A percentile compares a stretch with the other conserved stretches of the same genome.
Evolutionary conservation across 2,329 filamentous ascomycete genomes (phyloP).

Genomic region (Bipolaris gigantea): DNA sequence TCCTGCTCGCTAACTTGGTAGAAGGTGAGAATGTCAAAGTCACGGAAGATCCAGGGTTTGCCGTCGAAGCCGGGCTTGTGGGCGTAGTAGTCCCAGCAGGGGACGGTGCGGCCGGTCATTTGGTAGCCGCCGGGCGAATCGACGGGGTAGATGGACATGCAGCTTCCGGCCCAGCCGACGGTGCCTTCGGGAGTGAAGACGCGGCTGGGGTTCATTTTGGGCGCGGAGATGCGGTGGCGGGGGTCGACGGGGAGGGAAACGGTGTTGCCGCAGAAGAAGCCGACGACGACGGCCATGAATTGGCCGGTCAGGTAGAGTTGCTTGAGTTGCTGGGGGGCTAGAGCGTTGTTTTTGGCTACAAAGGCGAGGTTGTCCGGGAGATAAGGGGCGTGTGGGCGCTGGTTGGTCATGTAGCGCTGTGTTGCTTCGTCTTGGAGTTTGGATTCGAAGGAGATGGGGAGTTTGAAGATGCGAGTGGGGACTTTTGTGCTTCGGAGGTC

Average conservation of each 20-base stretch:
- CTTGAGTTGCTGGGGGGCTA: conserved; percentile 53
- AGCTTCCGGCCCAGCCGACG: conserved; percentile 59
- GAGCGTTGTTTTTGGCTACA: conserved; percentile 58
- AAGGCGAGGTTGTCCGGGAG: conserved; percentile 65
- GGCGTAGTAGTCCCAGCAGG: conserved; percentile 57
- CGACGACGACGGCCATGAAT: conserved; percentile 57
- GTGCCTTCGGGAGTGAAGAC: conserved; percentile 61
- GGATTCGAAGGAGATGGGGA: conserved; percentile 50
- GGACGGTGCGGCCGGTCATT: conserved; percentile 57
- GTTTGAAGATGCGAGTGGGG: conserved; percentile 47
- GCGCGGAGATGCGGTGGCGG: conserved; percentile 56
- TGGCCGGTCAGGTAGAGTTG: conserved; percentile 55
- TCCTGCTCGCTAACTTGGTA: conserved; percentile 57
- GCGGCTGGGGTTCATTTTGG: conserved; percentile 60
- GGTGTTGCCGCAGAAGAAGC: conserved; percentile 59
- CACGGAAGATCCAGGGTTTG: conserved; percentile 58
- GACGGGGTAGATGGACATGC: conserved; percentile 59
- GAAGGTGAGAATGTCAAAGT: conserved; percentile 61
- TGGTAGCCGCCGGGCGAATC: conserved; percentile 62
- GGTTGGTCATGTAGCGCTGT: conserved; percentile 63
- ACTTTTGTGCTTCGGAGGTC: conserved; percentile 48
- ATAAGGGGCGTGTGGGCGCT: conserved; percentile 63
- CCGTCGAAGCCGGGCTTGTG: conserved; percentile 54
- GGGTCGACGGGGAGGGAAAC: conserved; percentile 58
- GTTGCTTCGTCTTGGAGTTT: conserved; percentile 55